phyloP scores from a whole-genome alignment of 148 eudicot genomes.

The Chenopodium album region DNA sequence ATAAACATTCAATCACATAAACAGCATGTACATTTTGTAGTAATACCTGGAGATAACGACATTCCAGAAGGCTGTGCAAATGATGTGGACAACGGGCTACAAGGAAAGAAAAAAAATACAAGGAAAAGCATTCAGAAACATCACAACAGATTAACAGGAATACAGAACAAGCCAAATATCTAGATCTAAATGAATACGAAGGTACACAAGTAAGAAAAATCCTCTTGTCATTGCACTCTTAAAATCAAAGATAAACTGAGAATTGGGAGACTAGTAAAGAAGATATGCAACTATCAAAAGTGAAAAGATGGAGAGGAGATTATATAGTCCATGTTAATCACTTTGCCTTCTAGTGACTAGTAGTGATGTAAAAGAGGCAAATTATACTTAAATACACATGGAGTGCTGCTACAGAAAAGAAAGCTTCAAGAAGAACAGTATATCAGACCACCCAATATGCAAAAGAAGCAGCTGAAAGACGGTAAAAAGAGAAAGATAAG shows the following conservation, averaged over 20 bases:
- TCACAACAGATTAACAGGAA: not conserved
- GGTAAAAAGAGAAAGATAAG: too few relatives aligned
- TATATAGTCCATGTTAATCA: not conserved
- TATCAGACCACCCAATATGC: too few relatives aligned
- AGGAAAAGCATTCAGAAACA: slow-evolving; percentile 19
- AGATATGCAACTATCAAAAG: not conserved
- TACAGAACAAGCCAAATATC: not conserved
- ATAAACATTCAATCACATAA: not conserved
- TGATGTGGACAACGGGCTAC: slow-evolving; percentile 78
- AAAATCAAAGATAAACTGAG: not conserved
- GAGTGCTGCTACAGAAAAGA: not conserved
- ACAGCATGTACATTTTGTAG: not conserved
- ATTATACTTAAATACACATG: not conserved
- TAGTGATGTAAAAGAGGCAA: not conserved
- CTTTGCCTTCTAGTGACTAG: not conserved
- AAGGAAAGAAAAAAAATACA: slow-evolving; percentile 14
- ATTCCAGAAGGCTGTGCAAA: slow-evolving; percentile 99
- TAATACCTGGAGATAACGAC: slow-evolving; percentile 78
- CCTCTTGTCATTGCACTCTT: not conserved
- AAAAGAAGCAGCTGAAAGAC: too few relatives aligned
- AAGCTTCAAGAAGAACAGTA: not conserved
- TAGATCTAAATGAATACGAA: not conserved
- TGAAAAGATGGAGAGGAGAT: not conserved
- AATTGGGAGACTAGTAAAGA: not conserved
- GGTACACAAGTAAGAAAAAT: not conserved